These are phyloP conservation scores for Umbilicus rupestris DNA, from an alignment of 164 flowering plant species.

Conservation along the genomic window DNA sequence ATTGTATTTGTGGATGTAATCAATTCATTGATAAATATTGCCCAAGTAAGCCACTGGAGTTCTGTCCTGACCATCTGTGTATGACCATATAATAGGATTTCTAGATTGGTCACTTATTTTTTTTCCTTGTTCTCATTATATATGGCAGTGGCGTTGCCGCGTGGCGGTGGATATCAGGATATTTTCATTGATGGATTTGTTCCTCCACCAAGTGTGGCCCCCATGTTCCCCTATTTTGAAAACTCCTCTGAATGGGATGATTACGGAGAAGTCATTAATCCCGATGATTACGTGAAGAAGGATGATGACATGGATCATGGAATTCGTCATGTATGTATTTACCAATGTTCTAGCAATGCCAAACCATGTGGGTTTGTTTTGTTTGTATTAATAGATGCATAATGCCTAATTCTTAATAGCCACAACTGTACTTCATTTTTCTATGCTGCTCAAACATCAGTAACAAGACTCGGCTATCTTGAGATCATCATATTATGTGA, in stretches of 20 bases:
- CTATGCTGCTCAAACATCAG: background rate
- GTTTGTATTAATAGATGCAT: background rate
- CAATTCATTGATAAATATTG: background rate
- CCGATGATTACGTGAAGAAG: constrained; percentile 81
- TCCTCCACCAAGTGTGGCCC: constrained; percentile 72
- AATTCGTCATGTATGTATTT: constrained; percentile 40
- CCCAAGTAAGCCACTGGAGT: too few relatives aligned
- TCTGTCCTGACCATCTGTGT: background rate
- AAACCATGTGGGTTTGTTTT: background rate
- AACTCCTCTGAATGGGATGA: constrained; percentile 89
- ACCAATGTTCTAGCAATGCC: background rate
- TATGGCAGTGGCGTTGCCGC: constrained; percentile 35
- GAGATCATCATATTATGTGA: background rate
- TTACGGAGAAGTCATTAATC: constrained; percentile 93
- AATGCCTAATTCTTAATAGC: background rate
- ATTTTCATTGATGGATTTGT: constrained; percentile 86
- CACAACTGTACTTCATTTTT: background rate
- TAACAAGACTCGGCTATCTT: background rate
- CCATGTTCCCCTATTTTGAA: constrained; percentile 92
- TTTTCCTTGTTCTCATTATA: constrained; percentile 3
- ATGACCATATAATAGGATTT: background rate
- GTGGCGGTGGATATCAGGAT: constrained; percentile 42
- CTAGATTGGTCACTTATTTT: background rate
- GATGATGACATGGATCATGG: constrained; percentile 68
- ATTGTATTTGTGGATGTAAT: background rate